phyloP scores from a whole-genome alignment of 164 flowering plant genomes.

The Annona squamosa region DNA sequence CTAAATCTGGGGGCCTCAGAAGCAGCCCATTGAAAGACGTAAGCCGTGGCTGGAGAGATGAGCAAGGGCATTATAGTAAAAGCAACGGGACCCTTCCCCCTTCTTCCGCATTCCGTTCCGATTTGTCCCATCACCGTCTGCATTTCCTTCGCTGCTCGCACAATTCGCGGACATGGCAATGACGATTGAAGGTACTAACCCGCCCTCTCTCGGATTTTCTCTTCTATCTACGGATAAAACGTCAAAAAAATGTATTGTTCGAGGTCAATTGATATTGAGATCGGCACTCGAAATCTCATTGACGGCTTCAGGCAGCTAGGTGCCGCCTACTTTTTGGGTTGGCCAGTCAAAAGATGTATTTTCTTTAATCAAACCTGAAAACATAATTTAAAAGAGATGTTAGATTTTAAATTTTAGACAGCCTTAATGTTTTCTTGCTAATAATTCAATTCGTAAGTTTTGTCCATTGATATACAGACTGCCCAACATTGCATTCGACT shows the following conservation, averaged over 20 bases:
- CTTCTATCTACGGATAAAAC: neutral
- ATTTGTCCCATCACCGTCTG: neutral
- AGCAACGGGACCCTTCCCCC: neutral
- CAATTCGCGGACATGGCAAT: slow-evolving; percentile 35
- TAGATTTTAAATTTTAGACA: neutral
- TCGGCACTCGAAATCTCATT: too few species aligned
- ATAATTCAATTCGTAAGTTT: neutral
- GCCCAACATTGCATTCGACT: too few species aligned
- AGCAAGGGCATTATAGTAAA: neutral
- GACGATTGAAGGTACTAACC: slow-evolving; percentile 46
- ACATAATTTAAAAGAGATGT: neutral
- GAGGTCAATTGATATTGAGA: too few species aligned
- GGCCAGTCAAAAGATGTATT: neutral
- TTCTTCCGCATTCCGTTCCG: neutral
- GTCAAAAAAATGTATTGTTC: too few species aligned
- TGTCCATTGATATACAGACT: too few species aligned
- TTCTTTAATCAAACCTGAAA: neutral
- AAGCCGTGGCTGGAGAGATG: too few species aligned
- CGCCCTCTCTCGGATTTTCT: neutral
- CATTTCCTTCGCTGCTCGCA: neutral
- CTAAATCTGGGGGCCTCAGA: too few species aligned
- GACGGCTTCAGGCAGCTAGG: neutral
- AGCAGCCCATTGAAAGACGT: neutral
- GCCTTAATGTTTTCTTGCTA: neutral
- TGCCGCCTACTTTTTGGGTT: neutral